Percentiles rank a stretch among this genome's conserved stretches.
phyloP scores from a whole-genome alignment of 2,329 filamentous ascomycete genomes.

The Colletotrichum sublineola region DNA sequence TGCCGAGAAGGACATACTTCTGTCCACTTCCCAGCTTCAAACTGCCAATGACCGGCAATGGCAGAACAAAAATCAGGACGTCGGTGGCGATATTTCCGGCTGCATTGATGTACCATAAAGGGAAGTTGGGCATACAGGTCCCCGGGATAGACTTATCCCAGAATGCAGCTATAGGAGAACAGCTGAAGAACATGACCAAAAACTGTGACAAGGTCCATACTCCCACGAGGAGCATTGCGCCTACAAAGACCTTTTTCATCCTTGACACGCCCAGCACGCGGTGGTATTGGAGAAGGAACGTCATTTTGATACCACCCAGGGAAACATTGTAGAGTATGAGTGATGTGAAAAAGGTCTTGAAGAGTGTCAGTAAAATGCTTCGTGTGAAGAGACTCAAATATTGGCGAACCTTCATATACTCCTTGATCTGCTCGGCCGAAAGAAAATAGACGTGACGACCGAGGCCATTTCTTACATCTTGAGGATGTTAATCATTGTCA shows the following conservation, averaged over 20 bases:
- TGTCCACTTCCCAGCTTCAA: constrained; percentile 38
- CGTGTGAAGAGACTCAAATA: rapidly evolving
- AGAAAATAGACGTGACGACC: constrained; percentile 42
- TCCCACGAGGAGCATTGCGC: constrained; percentile 46
- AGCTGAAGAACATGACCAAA: constrained; percentile 47
- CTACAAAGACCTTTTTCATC: constrained; percentile 47
- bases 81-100: constrained; percentile 44
- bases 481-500: not conserved
- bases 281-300: constrained; percentile 55
- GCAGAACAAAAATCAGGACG: constrained; percentile 41
- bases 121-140: constrained; percentile 44
- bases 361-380: not conserved
- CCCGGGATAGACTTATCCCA: constrained; percentile 47
- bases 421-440: constrained; percentile 8
- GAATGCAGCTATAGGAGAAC: constrained; percentile 46
- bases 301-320: constrained; percentile 51
- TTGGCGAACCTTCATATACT: constrained; percentile 32
- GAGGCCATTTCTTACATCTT: constrained; percentile 40
- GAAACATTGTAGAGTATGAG: constrained; percentile 50
- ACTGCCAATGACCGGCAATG: constrained; percentile 40
- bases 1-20: constrained; percentile 45
- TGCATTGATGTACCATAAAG: constrained; percentile 47
- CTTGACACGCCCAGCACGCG: constrained; percentile 50
- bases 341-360: constrained; percentile 49
- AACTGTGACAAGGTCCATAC: constrained; percentile 48